Percentiles rank a stretch among this genome's conserved stretches.
Conservation (phyloP, 73 alveolate genomes). For the Urostyla sp. region DNA sequence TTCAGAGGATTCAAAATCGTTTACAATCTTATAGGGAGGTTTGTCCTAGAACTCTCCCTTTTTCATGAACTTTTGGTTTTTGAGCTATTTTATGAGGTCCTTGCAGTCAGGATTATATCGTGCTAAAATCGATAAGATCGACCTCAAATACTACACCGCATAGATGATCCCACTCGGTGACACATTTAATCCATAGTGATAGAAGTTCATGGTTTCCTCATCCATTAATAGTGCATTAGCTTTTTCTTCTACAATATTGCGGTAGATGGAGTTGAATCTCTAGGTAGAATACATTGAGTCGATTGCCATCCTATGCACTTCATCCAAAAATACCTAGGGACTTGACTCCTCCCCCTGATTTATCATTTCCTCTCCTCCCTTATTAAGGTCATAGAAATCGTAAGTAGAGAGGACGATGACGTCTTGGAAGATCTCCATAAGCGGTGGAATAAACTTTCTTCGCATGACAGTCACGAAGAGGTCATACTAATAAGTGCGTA, state of each 20-base stretch:
- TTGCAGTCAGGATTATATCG: slow-evolving; percentile 28
- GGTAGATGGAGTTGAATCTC: slow-evolving; percentile 22
- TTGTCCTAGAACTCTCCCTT: slow-evolving; percentile 33
- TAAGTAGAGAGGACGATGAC: slow-evolving; percentile 31
- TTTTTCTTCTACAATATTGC: slow-evolving; percentile 40
- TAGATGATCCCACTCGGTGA: slow-evolving; percentile 44
- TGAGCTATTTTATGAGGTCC: slow-evolving; percentile 34
- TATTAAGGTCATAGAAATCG: slow-evolving; percentile 40
- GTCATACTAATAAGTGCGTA: slow-evolving; percentile 33
- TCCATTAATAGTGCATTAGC: slow-evolving; percentile 70
- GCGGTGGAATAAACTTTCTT: slow-evolving; percentile 73
- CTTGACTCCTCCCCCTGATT: background rate
- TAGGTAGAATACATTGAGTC: slow-evolving; percentile 48
- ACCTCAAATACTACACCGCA: slow-evolving; percentile 56
- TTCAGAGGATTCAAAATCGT: slow-evolving; percentile 23
- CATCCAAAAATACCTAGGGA: background rate
- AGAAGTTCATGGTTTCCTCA: slow-evolving; percentile 70
- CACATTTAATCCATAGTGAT: slow-evolving; percentile 43
- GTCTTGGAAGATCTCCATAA: slow-evolving; percentile 64
- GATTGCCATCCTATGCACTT: slow-evolving; percentile 24
- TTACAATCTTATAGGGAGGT: slow-evolving; percentile 34
- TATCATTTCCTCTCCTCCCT: slow-evolving; percentile 11
- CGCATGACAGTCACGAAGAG: slow-evolving; percentile 60
- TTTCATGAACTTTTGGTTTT: slow-evolving; percentile 7
- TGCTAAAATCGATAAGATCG: slow-evolving; percentile 44